Percentiles rank a stretch among this genome's conserved stretches.
Evolutionary conservation across 2,329 filamentous ascomycete genomes (phyloP).

Genomic region (Colletotrichum acutatum): DNA sequence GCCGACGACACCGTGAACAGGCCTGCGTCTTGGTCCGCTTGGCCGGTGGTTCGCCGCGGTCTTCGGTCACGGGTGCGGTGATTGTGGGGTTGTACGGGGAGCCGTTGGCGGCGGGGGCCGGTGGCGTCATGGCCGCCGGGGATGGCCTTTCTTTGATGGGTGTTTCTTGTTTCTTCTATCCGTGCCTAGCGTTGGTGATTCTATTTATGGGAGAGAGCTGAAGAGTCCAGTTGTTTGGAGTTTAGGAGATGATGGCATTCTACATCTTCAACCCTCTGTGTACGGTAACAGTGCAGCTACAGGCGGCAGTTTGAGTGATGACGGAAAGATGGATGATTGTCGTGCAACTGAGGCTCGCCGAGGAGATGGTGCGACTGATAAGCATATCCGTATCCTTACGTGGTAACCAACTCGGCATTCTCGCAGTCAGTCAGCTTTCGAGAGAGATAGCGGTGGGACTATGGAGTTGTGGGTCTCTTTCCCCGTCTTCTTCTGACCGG

Average conservation of each 20-base stretch:
- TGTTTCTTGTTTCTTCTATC: background rate
- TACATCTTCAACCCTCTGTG: background rate
- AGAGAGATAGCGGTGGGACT: background rate
- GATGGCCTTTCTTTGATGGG: background rate
- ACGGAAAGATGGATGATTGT: background rate
- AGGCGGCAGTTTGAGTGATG: background rate
- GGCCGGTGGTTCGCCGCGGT: conserved; percentile 5
- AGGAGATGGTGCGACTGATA: conserved; percentile 12
- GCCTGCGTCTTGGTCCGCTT: conserved; percentile 3
- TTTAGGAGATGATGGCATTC: background rate
- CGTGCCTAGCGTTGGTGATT: background rate
- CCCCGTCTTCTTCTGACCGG: background rate
- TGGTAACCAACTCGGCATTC: conserved; percentile 1
- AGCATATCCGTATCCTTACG: background rate
- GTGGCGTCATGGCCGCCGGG: background rate
- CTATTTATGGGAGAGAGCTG: background rate
- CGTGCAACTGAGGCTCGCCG: background rate
- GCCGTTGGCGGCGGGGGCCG: background rate
- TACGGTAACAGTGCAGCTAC: no score
- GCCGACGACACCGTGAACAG: conserved; percentile 38
- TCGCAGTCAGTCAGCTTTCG: background rate
- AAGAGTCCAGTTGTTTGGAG: background rate
- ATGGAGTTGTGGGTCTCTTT: background rate
- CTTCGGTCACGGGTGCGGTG: background rate
- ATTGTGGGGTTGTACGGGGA: background rate